Percentiles rank a stretch among this genome's conserved stretches.
Evolutionary conservation across 2,329 filamentous ascomycete species (phyloP).

Genomic region (Acrocalymma vagum): DNA sequence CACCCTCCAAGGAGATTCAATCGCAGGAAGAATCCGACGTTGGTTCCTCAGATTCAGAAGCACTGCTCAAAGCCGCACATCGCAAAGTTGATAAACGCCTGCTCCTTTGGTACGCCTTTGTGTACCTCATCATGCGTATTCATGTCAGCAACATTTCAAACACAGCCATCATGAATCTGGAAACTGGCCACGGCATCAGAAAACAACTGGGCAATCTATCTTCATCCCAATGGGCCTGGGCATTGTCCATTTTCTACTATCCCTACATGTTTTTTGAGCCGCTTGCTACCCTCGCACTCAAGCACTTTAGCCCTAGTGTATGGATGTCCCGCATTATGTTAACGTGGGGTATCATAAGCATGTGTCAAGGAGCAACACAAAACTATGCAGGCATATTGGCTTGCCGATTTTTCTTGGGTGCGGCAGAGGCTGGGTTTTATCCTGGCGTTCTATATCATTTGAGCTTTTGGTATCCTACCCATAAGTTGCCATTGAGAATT

Average conservation of each 20-base stretch:
- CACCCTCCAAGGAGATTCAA: slow-evolving; percentile 12
- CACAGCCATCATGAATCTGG: slow-evolving; percentile 45
- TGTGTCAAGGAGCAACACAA: slow-evolving; percentile 55
- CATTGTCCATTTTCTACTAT: slow-evolving; percentile 44
- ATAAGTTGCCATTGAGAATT: slow-evolving; percentile 63
- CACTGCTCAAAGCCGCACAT: slow-evolving; percentile 23
- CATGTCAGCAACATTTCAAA: slow-evolving; percentile 44
- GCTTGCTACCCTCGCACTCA: slow-evolving; percentile 28
- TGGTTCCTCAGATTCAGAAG: slow-evolving; percentile 10
- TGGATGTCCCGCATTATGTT: slow-evolving; percentile 34
- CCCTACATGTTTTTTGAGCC: slow-evolving; percentile 44
- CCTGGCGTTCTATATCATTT: slow-evolving; percentile 58
- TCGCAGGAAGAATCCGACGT: slow-evolving; percentile 15
- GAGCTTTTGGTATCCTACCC: slow-evolving; percentile 67
- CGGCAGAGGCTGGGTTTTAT: slow-evolving; percentile 37
- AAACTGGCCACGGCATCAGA: slow-evolving; percentile 41
- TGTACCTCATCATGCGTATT: slow-evolving; percentile 41
- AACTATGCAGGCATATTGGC: slow-evolving; percentile 53
- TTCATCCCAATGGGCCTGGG: slow-evolving; percentile 42
- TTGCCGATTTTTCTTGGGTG: slow-evolving; percentile 51
- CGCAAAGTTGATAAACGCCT: slow-evolving; percentile 44
- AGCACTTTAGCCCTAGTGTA: slow-evolving; percentile 27
- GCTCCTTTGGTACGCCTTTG: slow-evolving; percentile 42
- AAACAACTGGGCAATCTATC: slow-evolving; percentile 41
- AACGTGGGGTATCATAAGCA: slow-evolving; percentile 43